Evolutionary conservation across 2,329 filamentous ascomycete genomes (phyloP), one percentile per base, ranked within the genome.

Genomic region (Colletotrichum sp.): DNA sequence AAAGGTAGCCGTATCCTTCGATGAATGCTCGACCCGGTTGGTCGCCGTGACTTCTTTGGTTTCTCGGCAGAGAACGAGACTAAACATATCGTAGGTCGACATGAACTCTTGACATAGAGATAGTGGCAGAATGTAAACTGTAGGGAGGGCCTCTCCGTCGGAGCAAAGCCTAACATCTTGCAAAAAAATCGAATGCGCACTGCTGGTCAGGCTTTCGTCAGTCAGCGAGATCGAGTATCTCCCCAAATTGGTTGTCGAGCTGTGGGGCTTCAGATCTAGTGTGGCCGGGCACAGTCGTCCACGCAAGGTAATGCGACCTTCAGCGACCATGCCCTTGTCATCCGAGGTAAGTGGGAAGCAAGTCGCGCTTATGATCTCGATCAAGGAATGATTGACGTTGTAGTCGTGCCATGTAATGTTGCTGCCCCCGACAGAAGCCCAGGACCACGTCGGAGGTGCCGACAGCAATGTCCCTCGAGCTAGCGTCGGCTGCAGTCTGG

Each of bases 171-270:
- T 3, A 6, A 10, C 1, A 10, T 44, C 39, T 44, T 5, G 36
- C 3, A 0, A 2, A 3, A 44, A 44, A 1, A 0, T 5, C 16
- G 5, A 1, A 18, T 0, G 36, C 36, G 16, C 7, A 18, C 3
- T 3, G 8, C 1, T n/a, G 8, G 39, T 0, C 39, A 44, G 5
- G 16, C 18, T 44, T 44, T 6, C 5, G 39, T 6, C 18, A 6
- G 5, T 1, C 18, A 44, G 18, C 18, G 39, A 1, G 8, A 44
- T n/a, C 2, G 8, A 44, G 39, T 0, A 44, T 1, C 8, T 3
- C 3, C 5, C 3, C 3, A 1, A 0, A 0, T 10, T 6, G 5
- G 16, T 10, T 5, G 16, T 44, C 18, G 39, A 44, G 39, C 8
- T 10, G 18, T 44, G 18, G 18, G 8, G 3, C 2, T 0, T 12